These are phyloP conservation scores for Saksenaea vasiformis DNA, from an alignment of 371 early-diverging fungal genomes.

Conservation along the genomic window DNA sequence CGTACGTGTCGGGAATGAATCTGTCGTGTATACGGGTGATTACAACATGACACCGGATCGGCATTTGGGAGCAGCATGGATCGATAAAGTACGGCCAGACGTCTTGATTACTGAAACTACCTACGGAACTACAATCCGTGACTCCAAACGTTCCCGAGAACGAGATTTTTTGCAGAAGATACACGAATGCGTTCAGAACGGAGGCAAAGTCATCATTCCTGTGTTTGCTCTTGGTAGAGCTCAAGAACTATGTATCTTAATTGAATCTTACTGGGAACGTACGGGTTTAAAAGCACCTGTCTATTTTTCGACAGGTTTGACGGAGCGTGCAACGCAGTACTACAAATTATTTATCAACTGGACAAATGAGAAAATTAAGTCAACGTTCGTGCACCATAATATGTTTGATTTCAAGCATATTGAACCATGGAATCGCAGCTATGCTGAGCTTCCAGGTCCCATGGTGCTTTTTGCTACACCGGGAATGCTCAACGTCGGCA, in stretches of 20 bases:
- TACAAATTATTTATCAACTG: conserved; percentile 94
- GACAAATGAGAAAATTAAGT: conserved; percentile 94
- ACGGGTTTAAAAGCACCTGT: conserved; percentile 87
- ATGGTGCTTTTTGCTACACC: conserved; percentile 97
- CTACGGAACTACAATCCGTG: conserved; percentile 94
- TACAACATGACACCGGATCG: conserved; percentile 98
- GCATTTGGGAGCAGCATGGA: conserved; percentile 94
- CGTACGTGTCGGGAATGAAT: conserved; percentile 76
- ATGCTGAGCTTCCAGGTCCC: conserved; percentile 74
- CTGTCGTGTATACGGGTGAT: conserved; percentile 96
- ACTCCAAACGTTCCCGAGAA: conserved; percentile 91
- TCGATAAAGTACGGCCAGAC: conserved; percentile 87
- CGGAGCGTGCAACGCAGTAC: conserved; percentile 91
- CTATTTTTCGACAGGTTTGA: conserved; percentile 93
- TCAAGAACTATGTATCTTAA: conserved; percentile 93
- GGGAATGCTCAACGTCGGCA: conserved; percentile 90
- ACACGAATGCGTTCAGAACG: conserved; percentile 80
- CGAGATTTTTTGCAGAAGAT: conserved; percentile 92
- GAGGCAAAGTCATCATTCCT: conserved; percentile 96
- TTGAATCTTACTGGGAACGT: conserved; percentile 96
- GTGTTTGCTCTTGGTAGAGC: conserved; percentile 97
- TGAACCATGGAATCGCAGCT: conserved; percentile 75
- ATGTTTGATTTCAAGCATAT: conserved; percentile 96
- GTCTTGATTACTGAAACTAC: conserved; percentile 96
- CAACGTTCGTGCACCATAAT: conserved; percentile 83